Evolutionary conservation across 148 eudicot genomes (phyloP), one percentile per base, ranked within the genome.

Genomic region (Chenopodium suecicum): DNA sequence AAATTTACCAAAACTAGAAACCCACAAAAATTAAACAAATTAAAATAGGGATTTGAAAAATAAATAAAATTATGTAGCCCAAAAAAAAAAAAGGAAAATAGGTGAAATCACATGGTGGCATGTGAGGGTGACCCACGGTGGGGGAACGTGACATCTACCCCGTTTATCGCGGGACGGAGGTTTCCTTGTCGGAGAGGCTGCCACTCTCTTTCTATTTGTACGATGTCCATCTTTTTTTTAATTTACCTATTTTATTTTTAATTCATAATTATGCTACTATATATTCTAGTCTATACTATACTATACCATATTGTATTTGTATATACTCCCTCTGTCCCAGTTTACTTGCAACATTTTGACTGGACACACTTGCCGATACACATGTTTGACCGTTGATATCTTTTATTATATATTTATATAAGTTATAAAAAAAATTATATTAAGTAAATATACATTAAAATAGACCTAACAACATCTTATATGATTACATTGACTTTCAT

Each of bases 161-260:
- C 93, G 90, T 92, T 81, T 84, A 86, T 84, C 67, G 84, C 93
- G 95, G 93, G 87, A 85, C 86, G 86, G 66, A 88, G 91, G 91
- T 88, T 81, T 79, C 86, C 70, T 73, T 92, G 95, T 88, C 91
- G 89, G 88, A 77, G 72, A 77, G 72, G 76, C 54, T 78, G 31
- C 73, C 67, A 17, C 81, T 46, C 64, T 60, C 60, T 46, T 77
- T 76, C 86, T 79, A 50, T 78, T 69, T 76, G 78, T 83, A 78
- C 78, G 74, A 67, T 50, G 72, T 47, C 56, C 76, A 46, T 73
- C 66, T 62, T 14, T 17, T 20, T 16, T 1, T 58, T 58, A 62
- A 22, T 27, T 62, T 20, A 62, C 27, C 66, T 62, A 56, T 3
- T 56, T 56, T 56, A 56, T 56, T 16, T 56, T 56, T 56, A 14